Conservation (phyloP, 208 protist species). For the Acanthamoeba royreba region DNA sequence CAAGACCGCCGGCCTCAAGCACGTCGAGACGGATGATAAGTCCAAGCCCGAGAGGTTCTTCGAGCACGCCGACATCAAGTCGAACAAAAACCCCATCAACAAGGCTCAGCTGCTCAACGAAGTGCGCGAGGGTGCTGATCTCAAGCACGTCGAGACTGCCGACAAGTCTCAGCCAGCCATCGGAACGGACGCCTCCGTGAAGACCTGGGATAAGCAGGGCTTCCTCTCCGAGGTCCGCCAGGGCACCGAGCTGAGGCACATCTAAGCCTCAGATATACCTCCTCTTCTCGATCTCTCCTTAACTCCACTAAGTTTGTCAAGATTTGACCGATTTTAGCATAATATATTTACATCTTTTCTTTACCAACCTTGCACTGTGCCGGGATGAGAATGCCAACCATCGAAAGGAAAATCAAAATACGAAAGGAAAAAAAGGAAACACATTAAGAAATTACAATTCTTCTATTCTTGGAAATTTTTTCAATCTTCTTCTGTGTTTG, state of each 20-base stretch:
- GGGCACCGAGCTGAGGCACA: not conserved
- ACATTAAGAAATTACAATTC: no score
- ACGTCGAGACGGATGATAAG: constrained; percentile 6
- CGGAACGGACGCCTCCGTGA: not conserved
- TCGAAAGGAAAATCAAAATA: no score
- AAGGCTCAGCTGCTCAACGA: not conserved
- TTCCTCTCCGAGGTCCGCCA: not conserved
- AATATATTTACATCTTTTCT: no score
- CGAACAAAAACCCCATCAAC: not conserved
- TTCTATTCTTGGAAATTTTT: no score
- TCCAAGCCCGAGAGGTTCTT: not conserved
- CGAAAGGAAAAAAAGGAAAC: no score
- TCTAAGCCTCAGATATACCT: no score
- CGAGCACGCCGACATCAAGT: not conserved
- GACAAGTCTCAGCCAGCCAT: constrained; percentile 20
- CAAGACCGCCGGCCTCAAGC: constrained; percentile 19
- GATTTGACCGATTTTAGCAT: no score
- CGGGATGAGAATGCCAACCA: no score
- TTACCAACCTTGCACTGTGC: no score
- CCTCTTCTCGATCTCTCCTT: no score
- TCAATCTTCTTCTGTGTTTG: no score
- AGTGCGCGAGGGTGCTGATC: not conserved
- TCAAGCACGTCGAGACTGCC: not conserved
- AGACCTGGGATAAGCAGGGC: not conserved
- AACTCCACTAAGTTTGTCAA: no score